These are phyloP conservation scores for Salix udensis DNA, from an alignment of 345 rosid species.

Conservation along the genomic window DNA sequence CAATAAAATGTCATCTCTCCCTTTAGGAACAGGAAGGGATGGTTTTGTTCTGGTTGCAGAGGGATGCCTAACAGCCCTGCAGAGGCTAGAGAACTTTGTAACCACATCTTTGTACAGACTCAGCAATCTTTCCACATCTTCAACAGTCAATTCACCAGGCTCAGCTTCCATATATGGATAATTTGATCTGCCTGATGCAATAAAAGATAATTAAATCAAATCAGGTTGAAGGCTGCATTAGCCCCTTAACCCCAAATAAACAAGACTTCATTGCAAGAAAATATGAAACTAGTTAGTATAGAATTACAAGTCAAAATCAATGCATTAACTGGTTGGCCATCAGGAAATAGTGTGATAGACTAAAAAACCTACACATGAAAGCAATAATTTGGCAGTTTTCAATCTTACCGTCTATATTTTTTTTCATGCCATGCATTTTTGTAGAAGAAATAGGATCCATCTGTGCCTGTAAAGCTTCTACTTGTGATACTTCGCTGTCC, in stretches of 20 bases:
- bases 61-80: slow-evolving; percentile 30
- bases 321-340: background rate
- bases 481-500: slow-evolving; percentile 26
- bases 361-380: background rate
- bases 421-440: slow-evolving; percentile 16
- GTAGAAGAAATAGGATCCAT: slow-evolving; percentile 22
- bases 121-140: slow-evolving; percentile 49
- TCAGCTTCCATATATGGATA: slow-evolving; percentile 53
- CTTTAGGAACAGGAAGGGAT: slow-evolving; percentile 10
- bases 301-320: background rate
- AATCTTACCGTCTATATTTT: slow-evolving; percentile 24
- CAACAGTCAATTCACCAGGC: slow-evolving; percentile 41
- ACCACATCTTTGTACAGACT: slow-evolving; percentile 55
- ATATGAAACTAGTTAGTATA: background rate
- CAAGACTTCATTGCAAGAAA: background rate
- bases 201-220: background rate
- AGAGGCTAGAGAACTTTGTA: slow-evolving; percentile 37
- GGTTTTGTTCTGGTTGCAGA: slow-evolving; percentile 17
- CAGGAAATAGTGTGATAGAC: too few relatives aligned
- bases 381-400: background rate
- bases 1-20: background rate
- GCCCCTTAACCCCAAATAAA: background rate
- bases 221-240: background rate
- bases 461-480: slow-evolving; percentile 13
- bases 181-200: slow-evolving; percentile 26